Evolutionary conservation across 352 stramenopile species (phyloP).

Genomic region (Phytopythium oedochilum): DNA sequence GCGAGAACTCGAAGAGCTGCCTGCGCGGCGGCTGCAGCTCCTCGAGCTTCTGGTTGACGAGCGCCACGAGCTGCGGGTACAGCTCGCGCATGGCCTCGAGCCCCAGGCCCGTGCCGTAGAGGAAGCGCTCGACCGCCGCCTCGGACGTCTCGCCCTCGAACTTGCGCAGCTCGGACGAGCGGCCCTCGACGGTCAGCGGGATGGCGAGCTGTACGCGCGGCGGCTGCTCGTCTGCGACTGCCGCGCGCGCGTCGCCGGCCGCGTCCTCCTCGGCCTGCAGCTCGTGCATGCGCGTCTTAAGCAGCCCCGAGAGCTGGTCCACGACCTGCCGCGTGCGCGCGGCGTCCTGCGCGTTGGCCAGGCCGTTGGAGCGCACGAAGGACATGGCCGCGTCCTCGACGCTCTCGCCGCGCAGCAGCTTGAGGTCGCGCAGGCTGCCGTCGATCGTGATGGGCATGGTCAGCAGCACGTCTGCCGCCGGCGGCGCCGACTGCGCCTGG

Average conservation of each 20-base stretch:
- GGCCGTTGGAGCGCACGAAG: conserved; percentile 59
- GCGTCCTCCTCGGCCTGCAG: conserved; percentile 22
- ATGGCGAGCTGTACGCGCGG: conserved; percentile 54
- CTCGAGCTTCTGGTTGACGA: conserved; percentile 56
- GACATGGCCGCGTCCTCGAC: conserved; percentile 52
- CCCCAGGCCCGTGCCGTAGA: conserved; percentile 48
- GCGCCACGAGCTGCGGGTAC: conserved; percentile 48
- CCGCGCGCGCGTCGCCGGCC: background rate
- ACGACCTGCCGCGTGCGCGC: conserved; percentile 46
- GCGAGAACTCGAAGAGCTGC: conserved; percentile 50
- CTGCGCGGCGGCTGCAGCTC: conserved; percentile 47
- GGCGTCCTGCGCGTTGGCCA: conserved; percentile 46
- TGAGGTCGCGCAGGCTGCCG: conserved; percentile 47
- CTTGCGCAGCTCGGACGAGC: conserved; percentile 45
- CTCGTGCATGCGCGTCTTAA: conserved; percentile 59
- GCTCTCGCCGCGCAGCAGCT: conserved; percentile 66
- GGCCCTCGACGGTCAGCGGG: conserved; percentile 50
- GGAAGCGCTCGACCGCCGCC: conserved; percentile 58
- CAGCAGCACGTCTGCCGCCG: conserved; percentile 57
- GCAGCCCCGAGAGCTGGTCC: conserved; percentile 56
- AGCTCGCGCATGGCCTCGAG: conserved; percentile 62
- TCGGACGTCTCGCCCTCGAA: conserved; percentile 54
- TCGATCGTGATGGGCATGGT: conserved; percentile 66
- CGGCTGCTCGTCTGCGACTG: conserved; percentile 7
- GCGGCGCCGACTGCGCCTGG: conserved; percentile 22